Base-by-base conservation (phyloP, 2,329 filamentous ascomycete genomes). In the Dryadomyces sulphureus region DNA sequence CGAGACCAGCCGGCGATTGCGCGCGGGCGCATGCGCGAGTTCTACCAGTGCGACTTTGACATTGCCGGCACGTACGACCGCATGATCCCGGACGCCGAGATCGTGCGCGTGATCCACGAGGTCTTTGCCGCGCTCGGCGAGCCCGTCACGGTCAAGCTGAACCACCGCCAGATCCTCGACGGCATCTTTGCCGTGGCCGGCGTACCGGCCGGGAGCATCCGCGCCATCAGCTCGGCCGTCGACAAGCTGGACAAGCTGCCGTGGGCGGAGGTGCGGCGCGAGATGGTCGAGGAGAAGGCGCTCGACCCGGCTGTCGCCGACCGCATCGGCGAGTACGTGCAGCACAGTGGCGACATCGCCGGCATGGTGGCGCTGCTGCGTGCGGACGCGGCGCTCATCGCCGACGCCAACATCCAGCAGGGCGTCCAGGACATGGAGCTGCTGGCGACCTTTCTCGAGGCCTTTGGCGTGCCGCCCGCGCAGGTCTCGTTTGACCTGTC, bases 41-140 rank as follows among this genome's bases (percentile, higher is more conserved):
- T 94, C 65, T 94, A 93, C 68, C 89, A 95, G 65, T 95, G 89
- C 67, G 90, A 96, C 65, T 93, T 95, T 59, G 89, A 95, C 60
- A 90, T 95, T 65, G 89, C 89, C 12, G 88, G 89, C 50, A 70
- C 68, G 38, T 93, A 87, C 66, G 90, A 94, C 60, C 66, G 85
- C 45, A 94, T 95, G 88, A 74, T 94, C 22, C 86, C 89, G 47
- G 90, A 95, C 59, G 84, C 88, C 34, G 89, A 95, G 66, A 82
- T 94, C 49, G 66, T 96, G 55, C 75, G 83, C 48, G 88, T 95
- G 53, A 77, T 85, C 43, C 79, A 77, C 55, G 88, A 95, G 60
- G 83, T 94, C 36, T 94, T 95, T 57, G 77, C 90, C 54, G 76
- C 75, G 41, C 69, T 95, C 32, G 69, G 79, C 43, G 42, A 51